Percentiles rank a stretch among this genome's conserved stretches.
Evolutionary conservation across 805 yeast species (phyloP).

Genomic region (Kregervanrija fluxuum): DNA sequence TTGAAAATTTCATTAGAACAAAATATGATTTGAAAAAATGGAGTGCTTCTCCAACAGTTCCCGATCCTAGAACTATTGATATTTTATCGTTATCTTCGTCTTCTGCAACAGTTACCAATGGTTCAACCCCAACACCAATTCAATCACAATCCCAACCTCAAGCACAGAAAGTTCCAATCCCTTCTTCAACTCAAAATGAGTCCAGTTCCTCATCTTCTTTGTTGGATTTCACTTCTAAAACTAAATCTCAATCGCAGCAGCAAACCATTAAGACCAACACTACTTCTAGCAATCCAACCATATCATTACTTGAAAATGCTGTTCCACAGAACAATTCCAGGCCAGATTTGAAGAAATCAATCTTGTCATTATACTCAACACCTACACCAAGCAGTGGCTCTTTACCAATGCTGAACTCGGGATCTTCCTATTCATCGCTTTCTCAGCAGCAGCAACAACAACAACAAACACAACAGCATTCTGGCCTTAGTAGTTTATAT

Average conservation of each 20-base stretch:
- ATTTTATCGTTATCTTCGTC: conserved; percentile 3
- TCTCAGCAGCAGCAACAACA: not conserved
- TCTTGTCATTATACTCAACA: conserved; percentile 77
- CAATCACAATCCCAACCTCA: not conserved
- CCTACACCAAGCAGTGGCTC: conserved; percentile 29
- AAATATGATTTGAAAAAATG: conserved; percentile 90
- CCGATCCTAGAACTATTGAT: conserved; percentile 47
- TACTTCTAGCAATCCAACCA: conserved; percentile 4
- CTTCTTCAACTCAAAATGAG: not conserved
- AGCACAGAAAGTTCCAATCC: not conserved
- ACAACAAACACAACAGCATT: not conserved
- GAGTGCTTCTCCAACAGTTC: conserved; percentile 45
- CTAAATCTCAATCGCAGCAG: not conserved
- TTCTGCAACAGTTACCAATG: conserved; percentile 3
- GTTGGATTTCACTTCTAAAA: conserved; percentile 5
- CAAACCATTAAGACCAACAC: not conserved
- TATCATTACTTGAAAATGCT: conserved; percentile 5
- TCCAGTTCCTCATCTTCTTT: conserved; percentile 2
- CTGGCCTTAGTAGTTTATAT: not conserved
- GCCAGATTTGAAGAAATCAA: conserved; percentile 88
- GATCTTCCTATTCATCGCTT: not conserved
- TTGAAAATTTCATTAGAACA: conserved; percentile 84
- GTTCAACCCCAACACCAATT: conserved; percentile 5
- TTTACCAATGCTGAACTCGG: not conserved
- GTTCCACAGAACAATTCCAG: conserved; percentile 27